These are phyloP conservation scores for Candida golubevii DNA, from an alignment of 805 yeast species.

Conservation along the genomic window DNA sequence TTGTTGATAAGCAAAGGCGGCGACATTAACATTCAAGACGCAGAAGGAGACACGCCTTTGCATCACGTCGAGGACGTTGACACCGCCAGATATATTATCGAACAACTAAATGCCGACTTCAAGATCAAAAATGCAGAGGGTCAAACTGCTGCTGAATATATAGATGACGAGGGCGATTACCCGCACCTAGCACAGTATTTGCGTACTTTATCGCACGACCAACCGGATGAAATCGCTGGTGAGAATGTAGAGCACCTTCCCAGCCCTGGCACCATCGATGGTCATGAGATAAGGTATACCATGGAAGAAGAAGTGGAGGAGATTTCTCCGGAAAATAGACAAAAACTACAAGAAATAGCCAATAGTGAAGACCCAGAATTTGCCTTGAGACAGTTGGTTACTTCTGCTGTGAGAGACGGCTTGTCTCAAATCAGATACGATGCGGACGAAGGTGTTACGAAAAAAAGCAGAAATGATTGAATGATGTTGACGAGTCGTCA, in stretches of 20 bases:
- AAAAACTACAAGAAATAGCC: constrained; percentile 63
- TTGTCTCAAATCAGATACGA: constrained; percentile 28
- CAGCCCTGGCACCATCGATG: constrained; percentile 36
- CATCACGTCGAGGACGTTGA: constrained; percentile 78
- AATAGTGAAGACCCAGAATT: constrained; percentile 80
- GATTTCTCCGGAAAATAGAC: constrained; percentile 51
- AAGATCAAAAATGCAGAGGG: constrained; percentile 66
- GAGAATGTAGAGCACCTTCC: constrained; percentile 26
- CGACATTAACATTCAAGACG: constrained; percentile 75
- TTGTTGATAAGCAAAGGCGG: constrained; percentile 62
- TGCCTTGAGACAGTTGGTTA: constrained; percentile 62
- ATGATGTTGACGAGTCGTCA: too few relatives aligned
- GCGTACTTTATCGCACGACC: constrained; percentile 36
- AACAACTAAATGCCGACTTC: constrained; percentile 63
- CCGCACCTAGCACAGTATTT: constrained; percentile 74
- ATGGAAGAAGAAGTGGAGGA: constrained; percentile 47
- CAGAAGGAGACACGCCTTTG: constrained; percentile 92
- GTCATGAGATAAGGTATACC: constrained; percentile 55
- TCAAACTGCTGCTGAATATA: constrained; percentile 64
- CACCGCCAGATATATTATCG: constrained; percentile 64
- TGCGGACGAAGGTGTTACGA: constrained; percentile 28
- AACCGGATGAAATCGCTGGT: constrained; percentile 14
- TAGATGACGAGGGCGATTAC: constrained; percentile 80
- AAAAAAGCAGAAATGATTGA: constrained; percentile 22
- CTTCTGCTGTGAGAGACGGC: constrained; percentile 61